These are phyloP conservation scores for Dactylellina sp. DNA, from an alignment of 2,329 filamentous ascomycete species.

Conservation along the genomic window DNA sequence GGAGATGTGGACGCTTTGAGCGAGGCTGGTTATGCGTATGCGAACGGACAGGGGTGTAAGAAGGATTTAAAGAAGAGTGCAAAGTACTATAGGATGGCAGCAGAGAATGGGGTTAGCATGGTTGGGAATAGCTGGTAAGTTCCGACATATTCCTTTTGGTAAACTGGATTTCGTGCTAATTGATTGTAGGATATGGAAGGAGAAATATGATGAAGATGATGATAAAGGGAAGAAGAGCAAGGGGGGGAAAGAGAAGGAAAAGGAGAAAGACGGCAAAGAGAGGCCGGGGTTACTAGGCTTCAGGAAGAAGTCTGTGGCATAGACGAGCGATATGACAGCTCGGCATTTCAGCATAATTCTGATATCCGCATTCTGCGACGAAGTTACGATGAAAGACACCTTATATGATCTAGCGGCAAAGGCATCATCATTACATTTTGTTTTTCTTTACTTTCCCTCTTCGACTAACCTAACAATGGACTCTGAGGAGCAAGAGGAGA, in stretches of 20 bases:
- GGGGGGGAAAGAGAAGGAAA: slow-evolving; percentile 64
- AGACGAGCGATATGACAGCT: slow-evolving; percentile 6
- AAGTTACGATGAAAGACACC: slow-evolving; percentile 49
- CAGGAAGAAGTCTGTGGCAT: slow-evolving; percentile 48
- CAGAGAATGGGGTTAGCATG: slow-evolving; percentile 95
- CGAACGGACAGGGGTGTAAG: slow-evolving; percentile 90
- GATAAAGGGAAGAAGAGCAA: slow-evolving; percentile 59
- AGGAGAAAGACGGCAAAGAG: slow-evolving; percentile 59
- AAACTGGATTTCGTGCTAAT: slow-evolving; percentile 41
- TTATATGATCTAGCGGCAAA: slow-evolving; percentile 54
- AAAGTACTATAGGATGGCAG: slow-evolving; percentile 87
- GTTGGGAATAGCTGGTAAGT: slow-evolving; percentile 96
- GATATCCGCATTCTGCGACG: slow-evolving; percentile 24
- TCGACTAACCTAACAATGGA: slow-evolving; percentile 3
- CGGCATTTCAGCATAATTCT: background rate
- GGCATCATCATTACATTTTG: slow-evolving; percentile 40
- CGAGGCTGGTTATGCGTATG: slow-evolving; percentile 96
- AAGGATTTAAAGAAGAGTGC: slow-evolving; percentile 96
- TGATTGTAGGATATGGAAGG: slow-evolving; percentile 85
- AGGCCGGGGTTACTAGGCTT: slow-evolving; percentile 57
- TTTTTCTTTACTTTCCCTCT: slow-evolving; percentile 53
- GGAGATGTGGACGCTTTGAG: slow-evolving; percentile 93
- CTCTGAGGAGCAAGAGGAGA: background rate
- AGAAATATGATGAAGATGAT: slow-evolving; percentile 83
- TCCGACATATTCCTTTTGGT: slow-evolving; percentile 10